phyloP scores from a whole-genome alignment of 257 asterid genomes.

The Lycium barbarum region DNA sequence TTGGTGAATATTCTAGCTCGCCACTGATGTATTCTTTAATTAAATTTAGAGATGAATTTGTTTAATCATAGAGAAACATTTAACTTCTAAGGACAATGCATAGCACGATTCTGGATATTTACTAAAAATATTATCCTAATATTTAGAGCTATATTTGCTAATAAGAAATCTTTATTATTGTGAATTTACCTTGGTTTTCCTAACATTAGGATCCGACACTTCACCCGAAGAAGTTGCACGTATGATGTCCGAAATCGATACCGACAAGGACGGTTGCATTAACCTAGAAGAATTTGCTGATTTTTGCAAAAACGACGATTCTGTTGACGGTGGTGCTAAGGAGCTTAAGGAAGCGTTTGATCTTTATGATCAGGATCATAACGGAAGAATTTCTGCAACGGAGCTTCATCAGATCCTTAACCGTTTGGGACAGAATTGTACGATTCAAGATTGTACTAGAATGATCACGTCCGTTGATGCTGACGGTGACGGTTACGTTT shows the following conservation, averaged over 20 bases:
- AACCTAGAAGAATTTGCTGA: conserved; percentile 71
- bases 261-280: conserved; percentile 86
- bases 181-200: no score
- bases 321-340: conserved; percentile 47
- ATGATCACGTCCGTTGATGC: conserved; percentile 85
- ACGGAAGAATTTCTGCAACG: conserved; percentile 75
- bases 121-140: no score
- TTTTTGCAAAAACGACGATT: conserved; percentile 55
- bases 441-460: conserved; percentile 62
- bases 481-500: conserved; percentile 80
- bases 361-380: conserved; percentile 76
- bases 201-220: conserved; percentile 50
- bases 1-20: no score
- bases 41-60: no score
- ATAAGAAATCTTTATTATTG: no score
- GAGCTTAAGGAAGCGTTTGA: conserved; percentile 84
- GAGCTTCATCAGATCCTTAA: conserved; percentile 81
- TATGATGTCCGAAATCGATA: conserved; percentile 77
- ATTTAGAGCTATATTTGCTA: no score
- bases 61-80: no score
- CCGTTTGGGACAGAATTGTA: conserved; percentile 74
- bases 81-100: no score
- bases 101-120: no score
- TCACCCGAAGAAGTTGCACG: conserved; percentile 58
- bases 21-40: no score